A percentile compares a stretch with the other conserved stretches of the same genome.
Conservation (phyloP, 257 asterid species). For the Plantago ovata region DNA sequence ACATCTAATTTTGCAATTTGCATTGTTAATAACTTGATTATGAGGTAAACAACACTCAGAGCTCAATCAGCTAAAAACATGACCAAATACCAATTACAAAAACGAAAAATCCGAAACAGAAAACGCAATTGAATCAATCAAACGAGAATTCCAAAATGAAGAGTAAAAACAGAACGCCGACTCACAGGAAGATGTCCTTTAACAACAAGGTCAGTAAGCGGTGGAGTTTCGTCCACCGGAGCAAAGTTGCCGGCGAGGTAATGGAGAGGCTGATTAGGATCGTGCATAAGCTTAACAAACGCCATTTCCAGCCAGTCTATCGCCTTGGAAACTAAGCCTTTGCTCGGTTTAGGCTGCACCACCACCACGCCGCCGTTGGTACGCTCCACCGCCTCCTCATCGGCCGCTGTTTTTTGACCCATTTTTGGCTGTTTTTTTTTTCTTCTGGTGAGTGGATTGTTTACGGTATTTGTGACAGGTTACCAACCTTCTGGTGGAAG, state of each 20-base stretch:
- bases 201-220: slow-evolving; percentile 60
- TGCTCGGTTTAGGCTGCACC: slow-evolving; percentile 71
- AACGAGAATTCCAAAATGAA: neutral
- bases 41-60: no score
- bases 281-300: slow-evolving; percentile 66
- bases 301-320: slow-evolving; percentile 73
- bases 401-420: slow-evolving; percentile 26
- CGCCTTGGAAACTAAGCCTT: slow-evolving; percentile 62
- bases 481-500: no score
- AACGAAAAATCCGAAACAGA: no score
- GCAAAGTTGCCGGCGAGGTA: slow-evolving; percentile 82
- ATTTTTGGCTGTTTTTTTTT: slow-evolving; percentile 12
- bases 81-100: no score
- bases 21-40: no score
- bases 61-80: no score
- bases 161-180: neutral
- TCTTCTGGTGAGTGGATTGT: neutral
- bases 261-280: slow-evolving; percentile 63
- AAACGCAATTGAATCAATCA: neutral
- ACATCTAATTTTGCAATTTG: no score
- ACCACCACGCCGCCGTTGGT: slow-evolving; percentile 40
- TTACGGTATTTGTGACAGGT: no score
- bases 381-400: slow-evolving; percentile 34
- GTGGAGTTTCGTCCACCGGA: slow-evolving; percentile 91
- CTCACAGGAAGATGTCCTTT: slow-evolving; percentile 86